Evolutionary conservation across 805 yeast genomes (phyloP), one percentile per base, ranked within the genome.

Genomic region (Saccharomycopsis vini): DNA sequence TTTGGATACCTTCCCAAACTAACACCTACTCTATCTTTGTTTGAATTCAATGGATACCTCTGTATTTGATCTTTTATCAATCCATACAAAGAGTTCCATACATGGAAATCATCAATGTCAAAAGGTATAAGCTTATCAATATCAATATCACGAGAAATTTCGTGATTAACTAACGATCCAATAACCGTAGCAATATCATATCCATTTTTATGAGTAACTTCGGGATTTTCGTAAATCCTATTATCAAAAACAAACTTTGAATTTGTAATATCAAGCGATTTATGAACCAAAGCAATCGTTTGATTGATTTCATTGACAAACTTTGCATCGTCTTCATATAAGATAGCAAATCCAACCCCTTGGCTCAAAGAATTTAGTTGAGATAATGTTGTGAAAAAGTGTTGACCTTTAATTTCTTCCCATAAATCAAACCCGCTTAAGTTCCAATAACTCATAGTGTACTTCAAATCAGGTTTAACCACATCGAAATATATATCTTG

Each of bases 1-100:
- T 83, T 90, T 0, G 89, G 88, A 54, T 82, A 82, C 52, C 92
- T 67, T 3, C 92, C 92, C 36, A 81, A 61, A 0, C 77, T 85
- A 43, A 74, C 72, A 1, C 72, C 74, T 19, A 57, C 38, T 57
- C 59, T 62, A 21, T 69, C 58, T 39, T 64, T 61, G 21, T 62
- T 58, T 46, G 71, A 75, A 61, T 90, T 90, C 32, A 90, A 72
- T 4, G 95, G 95, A 56, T 82, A 89, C 43, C 92, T 63, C 32
- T 66, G 59, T 50, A 73, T 75, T 92, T 88, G 85, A 51, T 79
- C 81, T 31, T 71, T 62, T 4, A 80, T 71, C 58, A 89, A 60
- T 6, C 73, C 71, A 43, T 71, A 66, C 44, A 89, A 63, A 0
- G 95, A 79, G 56, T 77, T 80, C 43, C 81, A 61, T 5, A 83